Base-by-base conservation (phyloP, 2,329 filamentous ascomycete species). In the Claviceps sorghi region DNA sequence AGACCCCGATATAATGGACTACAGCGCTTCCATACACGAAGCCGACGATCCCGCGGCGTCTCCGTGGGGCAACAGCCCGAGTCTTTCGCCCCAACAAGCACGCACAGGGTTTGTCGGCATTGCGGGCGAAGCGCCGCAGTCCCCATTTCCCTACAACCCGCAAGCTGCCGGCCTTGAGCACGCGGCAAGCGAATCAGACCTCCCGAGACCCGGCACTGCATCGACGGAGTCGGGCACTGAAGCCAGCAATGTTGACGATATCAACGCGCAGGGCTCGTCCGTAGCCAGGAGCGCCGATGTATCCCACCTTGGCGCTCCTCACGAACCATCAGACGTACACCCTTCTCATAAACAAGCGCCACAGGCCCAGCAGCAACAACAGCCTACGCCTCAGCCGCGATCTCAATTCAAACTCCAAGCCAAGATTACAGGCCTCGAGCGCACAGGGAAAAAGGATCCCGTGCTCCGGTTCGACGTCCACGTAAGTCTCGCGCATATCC, bases 391-490 rank as follows among this genome's bases (percentile, higher is more conserved):
- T 58, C 70, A 73, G 11, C 71, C 79, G 44, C 77, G 80, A 52
- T 83, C 86, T 30, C 80, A 84, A 56, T 90, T 86, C 69, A 91
- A 88, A 68, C 78, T 98, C 40, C 89, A 95, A 65, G 89, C 86
- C 46, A 98, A 97, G 73, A 89, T 98, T 57, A 96, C 90, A 1
- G 89, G 86, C 2, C 73, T 98, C 48, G 93, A 98, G 71, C 79
- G 93, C 54, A 93, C 87, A 4, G 90, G 90, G 55, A 89, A 94
- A 68, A 98, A 97, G 69, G 93, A 98, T 62, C 89, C 90, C 1
- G 89, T 97, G 58, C 70, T 98, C 55, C 82, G 88, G 60, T 98
- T 98, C 65, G 93, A 98, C 70, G 88, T 97, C 57, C 88, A 98
- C 70, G 93, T 97, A 82, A 40, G 61, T 59, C 50, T 32, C 8